These are phyloP conservation scores for Cyathus striatus DNA, from an alignment of 768 basidiomycete species.

Conservation along the genomic window DNA sequence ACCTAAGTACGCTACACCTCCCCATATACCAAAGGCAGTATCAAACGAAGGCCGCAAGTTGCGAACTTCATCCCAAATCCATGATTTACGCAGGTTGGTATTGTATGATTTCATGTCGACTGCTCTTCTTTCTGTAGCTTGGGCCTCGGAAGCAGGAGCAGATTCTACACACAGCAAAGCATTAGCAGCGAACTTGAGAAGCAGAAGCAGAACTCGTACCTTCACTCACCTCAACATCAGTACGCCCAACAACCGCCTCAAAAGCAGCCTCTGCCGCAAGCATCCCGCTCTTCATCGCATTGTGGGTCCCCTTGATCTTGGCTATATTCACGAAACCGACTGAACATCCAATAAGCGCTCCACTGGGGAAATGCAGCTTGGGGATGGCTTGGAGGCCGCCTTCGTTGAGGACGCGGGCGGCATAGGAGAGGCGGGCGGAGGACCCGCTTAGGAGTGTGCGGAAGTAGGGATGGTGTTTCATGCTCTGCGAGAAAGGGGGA, in stretches of 20 bases:
- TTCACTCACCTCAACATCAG: no score
- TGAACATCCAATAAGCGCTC: constrained; percentile 90
- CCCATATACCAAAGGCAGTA: constrained; percentile 87
- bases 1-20: constrained; percentile 87
- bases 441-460: constrained; percentile 70
- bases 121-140: no score
- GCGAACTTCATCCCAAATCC: constrained; percentile 86
- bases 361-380: constrained; percentile 82
- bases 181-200: no score
- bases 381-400: no score
- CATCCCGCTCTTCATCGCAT: constrained; percentile 99
- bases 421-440: constrained; percentile 77
- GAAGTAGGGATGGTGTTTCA: constrained; percentile 98
- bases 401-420: constrained; percentile 82
- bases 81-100: constrained; percentile 61
- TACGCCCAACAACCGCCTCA: constrained; percentile 51
- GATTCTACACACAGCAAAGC: no score
- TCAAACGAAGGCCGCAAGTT: no score
- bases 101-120: no score
- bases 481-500: constrained; percentile 29
- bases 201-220: no score
- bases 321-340: constrained; percentile 96
- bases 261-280: constrained; percentile 89
- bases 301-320: no score
- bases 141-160: no score